Conservation (phyloP, 352 stramenopile genomes). For the Phytophthora sp. region DNA sequence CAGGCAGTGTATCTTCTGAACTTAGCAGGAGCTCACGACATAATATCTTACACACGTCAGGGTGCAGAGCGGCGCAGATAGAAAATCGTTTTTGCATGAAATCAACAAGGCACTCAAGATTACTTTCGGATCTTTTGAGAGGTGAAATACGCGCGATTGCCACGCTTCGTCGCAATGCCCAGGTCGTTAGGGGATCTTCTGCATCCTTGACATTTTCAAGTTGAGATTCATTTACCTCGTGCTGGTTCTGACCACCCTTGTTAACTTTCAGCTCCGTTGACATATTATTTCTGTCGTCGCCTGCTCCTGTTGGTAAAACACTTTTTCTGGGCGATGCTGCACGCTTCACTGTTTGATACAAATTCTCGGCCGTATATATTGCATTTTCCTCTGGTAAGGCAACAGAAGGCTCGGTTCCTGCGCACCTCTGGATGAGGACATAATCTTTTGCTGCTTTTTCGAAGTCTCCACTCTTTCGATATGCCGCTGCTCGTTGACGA, state of each 20-base stretch:
- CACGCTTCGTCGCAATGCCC: slow-evolving; percentile 33
- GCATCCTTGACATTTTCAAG: slow-evolving; percentile 3
- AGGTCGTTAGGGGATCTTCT: slow-evolving; percentile 27
- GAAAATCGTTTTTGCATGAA: slow-evolving; percentile 50
- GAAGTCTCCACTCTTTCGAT: slow-evolving; percentile 62
- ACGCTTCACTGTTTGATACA: slow-evolving; percentile 19
- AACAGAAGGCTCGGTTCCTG: neutral
- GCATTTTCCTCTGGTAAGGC: slow-evolving; percentile 4
- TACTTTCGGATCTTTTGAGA: slow-evolving; percentile 32
- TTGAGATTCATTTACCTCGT: slow-evolving; percentile 6
- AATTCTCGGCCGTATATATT: slow-evolving; percentile 19
- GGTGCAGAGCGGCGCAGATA: slow-evolving; percentile 43
- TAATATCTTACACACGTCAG: slow-evolving; percentile 43
- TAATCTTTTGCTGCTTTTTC: slow-evolving; percentile 72
- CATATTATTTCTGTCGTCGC: slow-evolving; percentile 4
- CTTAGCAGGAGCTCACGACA: slow-evolving; percentile 37
- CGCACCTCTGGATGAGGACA: slow-evolving; percentile 18
- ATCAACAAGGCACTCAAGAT: slow-evolving; percentile 52
- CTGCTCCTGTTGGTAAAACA: neutral
- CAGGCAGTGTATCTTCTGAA: slow-evolving; percentile 17
- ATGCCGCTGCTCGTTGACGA: slow-evolving; percentile 55
- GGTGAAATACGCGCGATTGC: slow-evolving; percentile 23
- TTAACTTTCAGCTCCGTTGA: neutral
- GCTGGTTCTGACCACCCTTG: neutral
- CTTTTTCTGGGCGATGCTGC: neutral